Evolutionary conservation across 108 stramenopile species (phyloP).

Genomic region (Conticribra weissflogii): DNA sequence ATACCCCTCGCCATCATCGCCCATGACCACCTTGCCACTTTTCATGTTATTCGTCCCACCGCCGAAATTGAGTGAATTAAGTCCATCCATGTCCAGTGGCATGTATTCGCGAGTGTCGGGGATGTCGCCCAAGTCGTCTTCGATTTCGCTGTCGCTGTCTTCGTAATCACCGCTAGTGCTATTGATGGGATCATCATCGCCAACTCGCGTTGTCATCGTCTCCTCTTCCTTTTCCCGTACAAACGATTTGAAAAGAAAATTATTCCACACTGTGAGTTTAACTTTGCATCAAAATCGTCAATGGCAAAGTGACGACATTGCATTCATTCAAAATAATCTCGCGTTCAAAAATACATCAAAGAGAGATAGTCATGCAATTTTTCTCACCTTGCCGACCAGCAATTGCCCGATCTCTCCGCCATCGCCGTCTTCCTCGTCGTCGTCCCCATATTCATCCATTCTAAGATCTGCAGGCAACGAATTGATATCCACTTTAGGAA

Average conservation of each 20-base stretch:
- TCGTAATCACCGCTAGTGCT: conserved; percentile 45
- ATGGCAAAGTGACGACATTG: not conserved
- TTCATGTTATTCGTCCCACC: conserved; percentile 41
- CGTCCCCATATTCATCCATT: conserved; percentile 93
- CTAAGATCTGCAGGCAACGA: conserved; percentile 81
- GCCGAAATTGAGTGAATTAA: conserved; percentile 79
- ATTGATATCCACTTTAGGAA: conserved; percentile 56
- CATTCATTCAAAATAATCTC: not conserved
- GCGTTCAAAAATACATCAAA: not conserved
- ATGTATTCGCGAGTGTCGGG: conserved; percentile 88
- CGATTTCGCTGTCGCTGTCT: conserved; percentile 60
- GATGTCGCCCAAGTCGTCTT: conserved; percentile 82
- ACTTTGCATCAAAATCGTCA: too few relatives aligned
- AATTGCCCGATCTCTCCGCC: conserved; percentile 68
- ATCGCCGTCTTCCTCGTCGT: conserved; percentile 77
- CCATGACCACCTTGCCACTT: conserved; percentile 25
- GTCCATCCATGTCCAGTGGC: conserved; percentile 79
- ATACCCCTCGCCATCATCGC: conserved; percentile 22
- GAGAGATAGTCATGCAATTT: not conserved
- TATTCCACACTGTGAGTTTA: too few relatives aligned
- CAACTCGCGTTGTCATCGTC: conserved; percentile 12
- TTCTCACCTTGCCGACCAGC: conserved; percentile 65
- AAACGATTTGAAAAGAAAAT: too few relatives aligned
- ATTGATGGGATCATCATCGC: conserved; percentile 32
- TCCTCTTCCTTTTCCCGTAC: conserved; percentile 24